These are phyloP conservation scores for Mucuna pruriens DNA, from an alignment of 306 rosid species.

Conservation along the genomic window DNA sequence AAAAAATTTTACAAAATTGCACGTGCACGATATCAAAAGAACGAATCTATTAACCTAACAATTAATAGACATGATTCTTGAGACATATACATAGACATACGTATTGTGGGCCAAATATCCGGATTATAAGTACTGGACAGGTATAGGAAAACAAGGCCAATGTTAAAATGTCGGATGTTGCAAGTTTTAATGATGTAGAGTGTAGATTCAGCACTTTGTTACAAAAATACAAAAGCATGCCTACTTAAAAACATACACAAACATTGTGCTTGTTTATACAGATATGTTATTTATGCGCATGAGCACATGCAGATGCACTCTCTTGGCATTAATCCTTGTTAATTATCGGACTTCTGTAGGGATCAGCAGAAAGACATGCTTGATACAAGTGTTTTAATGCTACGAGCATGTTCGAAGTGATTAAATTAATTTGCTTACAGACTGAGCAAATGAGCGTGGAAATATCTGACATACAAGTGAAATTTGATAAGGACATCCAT, in stretches of 20 bases:
- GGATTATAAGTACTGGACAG: too few relatives aligned
- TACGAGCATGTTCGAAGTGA: not conserved
- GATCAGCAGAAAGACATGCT: not conserved
- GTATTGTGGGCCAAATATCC: too few relatives aligned
- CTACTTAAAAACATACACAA: not conserved
- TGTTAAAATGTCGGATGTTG: not conserved
- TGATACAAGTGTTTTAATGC: not conserved
- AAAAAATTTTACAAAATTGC: not conserved
- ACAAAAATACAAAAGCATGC: not conserved
- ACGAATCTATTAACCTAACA: not conserved
- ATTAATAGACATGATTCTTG: not conserved
- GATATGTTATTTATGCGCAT: not conserved
- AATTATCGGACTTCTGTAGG: not conserved
- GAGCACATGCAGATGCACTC: not conserved
- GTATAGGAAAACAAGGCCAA: not conserved
- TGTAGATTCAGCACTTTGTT: not conserved
- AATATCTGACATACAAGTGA: constrained; percentile 24
- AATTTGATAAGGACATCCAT: constrained; percentile 45
- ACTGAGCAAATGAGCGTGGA: not conserved
- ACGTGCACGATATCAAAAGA: not conserved
- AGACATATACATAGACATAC: not conserved
- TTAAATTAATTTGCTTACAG: not conserved
- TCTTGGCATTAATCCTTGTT: not conserved
- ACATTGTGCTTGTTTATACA: not conserved
- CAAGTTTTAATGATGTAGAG: not conserved